Evolutionary conservation across 2,329 filamentous ascomycete species (phyloP).

Genomic region (Fonsecaea nubica): DNA sequence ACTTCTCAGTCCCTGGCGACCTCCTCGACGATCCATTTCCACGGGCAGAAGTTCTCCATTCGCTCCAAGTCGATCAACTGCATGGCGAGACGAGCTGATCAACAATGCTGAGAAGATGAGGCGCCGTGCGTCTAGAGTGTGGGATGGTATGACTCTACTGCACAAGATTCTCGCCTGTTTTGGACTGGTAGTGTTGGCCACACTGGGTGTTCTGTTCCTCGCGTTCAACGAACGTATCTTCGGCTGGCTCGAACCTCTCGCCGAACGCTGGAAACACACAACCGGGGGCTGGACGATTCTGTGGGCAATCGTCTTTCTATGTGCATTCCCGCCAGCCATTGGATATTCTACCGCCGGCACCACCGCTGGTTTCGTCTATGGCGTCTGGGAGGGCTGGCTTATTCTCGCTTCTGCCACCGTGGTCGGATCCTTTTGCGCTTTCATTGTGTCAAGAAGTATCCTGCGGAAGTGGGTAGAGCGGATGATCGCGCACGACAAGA

Average conservation of each 20-base stretch:
- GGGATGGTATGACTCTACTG: conserved; percentile 53
- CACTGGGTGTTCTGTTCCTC: conserved; percentile 71
- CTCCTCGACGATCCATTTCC: conserved; percentile 46
- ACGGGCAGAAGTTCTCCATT: conserved; percentile 50
- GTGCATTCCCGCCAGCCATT: conserved; percentile 85
- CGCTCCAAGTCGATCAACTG: conserved; percentile 44
- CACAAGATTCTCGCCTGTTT: conserved; percentile 67
- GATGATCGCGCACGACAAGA: conserved; percentile 79
- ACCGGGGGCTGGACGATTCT: conserved; percentile 75
- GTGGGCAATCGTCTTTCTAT: conserved; percentile 75
- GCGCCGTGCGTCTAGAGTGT: conserved; percentile 45
- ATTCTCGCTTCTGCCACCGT: conserved; percentile 81
- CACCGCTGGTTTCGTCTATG: conserved; percentile 73
- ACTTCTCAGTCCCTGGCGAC: conserved; percentile 60
- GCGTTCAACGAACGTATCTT: conserved; percentile 83
- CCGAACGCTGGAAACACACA: conserved; percentile 76
- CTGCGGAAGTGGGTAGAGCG: conserved; percentile 79
- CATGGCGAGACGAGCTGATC: conserved; percentile 49
- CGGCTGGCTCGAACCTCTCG: conserved; percentile 72
- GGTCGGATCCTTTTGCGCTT: conserved; percentile 76
- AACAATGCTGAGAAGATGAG: conserved; percentile 47
- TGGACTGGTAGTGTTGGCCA: conserved; percentile 58
- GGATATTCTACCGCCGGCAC: conserved; percentile 82
- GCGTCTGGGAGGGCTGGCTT: conserved; percentile 77
- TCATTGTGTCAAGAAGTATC: conserved; percentile 79